A percentile compares a stretch with the other conserved stretches of the same genome.
These are phyloP conservation scores for Bruguiera gymnorhiza DNA, from an alignment of 345 rosid species.

Conservation along the genomic window DNA sequence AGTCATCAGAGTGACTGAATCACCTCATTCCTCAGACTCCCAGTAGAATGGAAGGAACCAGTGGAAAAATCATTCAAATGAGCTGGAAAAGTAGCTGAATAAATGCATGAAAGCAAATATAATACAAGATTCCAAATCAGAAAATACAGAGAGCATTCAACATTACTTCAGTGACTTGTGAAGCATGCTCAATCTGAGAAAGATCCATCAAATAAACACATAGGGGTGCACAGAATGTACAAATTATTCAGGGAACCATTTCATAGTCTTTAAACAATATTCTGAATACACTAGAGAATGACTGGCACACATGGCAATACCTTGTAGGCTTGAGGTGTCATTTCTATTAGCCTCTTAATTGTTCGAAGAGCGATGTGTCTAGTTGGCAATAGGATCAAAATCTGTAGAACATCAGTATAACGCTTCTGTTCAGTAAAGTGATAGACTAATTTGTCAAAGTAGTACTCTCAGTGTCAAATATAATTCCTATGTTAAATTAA, in stretches of 20 bases:
- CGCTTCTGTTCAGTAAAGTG: conserved; percentile 4
- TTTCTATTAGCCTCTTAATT: conserved; percentile 68
- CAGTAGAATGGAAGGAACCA: too few relatives aligned
- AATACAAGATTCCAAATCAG: not conserved
- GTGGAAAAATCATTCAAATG: too few relatives aligned
- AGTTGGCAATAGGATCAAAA: conserved; percentile 74
- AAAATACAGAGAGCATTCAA: not conserved
- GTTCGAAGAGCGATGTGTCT: conserved; percentile 66
- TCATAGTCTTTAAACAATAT: not conserved
- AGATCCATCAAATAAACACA: not conserved
- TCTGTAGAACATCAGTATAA: conserved; percentile 38
- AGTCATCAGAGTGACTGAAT: too few relatives aligned
- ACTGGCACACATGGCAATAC: conserved; percentile 33
- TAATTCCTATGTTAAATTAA: too few relatives aligned
- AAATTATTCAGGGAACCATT: not conserved
- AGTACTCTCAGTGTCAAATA: not conserved
- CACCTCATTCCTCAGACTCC: too few relatives aligned
- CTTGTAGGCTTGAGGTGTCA: conserved; percentile 70
- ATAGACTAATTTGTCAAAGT: not conserved
- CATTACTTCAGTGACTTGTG: not conserved
- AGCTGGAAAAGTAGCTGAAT: too few relatives aligned
- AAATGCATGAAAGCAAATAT: too few relatives aligned
- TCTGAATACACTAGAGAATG: conserved; percentile 9
- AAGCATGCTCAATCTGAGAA: not conserved
- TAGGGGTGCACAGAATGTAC: not conserved